These are phyloP conservation scores for Niebla homalea DNA, from an alignment of 495 filamentous ascomycete genomes.

Conservation along the genomic window DNA sequence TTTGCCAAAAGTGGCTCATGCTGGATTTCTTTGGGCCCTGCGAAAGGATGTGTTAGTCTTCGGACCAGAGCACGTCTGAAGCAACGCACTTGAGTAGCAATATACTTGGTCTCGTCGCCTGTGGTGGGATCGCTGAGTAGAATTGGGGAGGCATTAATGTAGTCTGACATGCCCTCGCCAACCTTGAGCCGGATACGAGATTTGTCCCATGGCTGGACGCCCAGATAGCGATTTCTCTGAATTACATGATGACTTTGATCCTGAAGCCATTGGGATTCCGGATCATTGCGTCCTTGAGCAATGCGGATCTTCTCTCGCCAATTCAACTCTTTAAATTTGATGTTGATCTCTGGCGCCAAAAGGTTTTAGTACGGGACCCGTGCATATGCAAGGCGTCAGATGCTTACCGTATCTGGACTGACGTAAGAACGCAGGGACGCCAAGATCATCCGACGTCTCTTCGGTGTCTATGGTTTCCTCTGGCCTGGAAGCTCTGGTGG, in stretches of 20 bases:
- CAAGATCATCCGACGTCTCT: slow-evolving; percentile 3
- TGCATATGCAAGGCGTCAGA: slow-evolving; percentile 5
- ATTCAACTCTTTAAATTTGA: slow-evolving; percentile 46
- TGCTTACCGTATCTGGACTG: slow-evolving; percentile 18
- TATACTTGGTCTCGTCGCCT: slow-evolving; percentile 41
- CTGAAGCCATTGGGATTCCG: slow-evolving; percentile 41
- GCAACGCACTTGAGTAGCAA: slow-evolving; percentile 49
- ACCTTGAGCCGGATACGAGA: slow-evolving; percentile 78
- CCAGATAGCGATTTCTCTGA: slow-evolving; percentile 49
- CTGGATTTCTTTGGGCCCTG: slow-evolving; percentile 69
- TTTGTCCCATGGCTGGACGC: slow-evolving; percentile 67
- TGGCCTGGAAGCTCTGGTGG: slow-evolving; percentile 11
- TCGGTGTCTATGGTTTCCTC: slow-evolving; percentile 5
- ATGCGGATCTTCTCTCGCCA: slow-evolving; percentile 49
- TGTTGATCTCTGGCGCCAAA: slow-evolving; percentile 2
- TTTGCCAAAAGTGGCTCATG: slow-evolving; percentile 80
- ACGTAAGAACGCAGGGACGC: slow-evolving; percentile 17
- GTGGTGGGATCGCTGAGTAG: slow-evolving; percentile 44
- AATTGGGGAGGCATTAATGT: slow-evolving; percentile 95
- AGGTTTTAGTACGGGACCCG: slow-evolving; percentile 1
- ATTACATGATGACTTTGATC: slow-evolving; percentile 35
- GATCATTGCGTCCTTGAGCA: slow-evolving; percentile 27
- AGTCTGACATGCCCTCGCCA: slow-evolving; percentile 66
- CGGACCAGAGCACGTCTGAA: slow-evolving; percentile 3
- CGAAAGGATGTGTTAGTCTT: slow-evolving; percentile 1